phyloP scores from a whole-genome alignment of 2,329 filamentous ascomycete species.

The Colletotrichum sublineola region DNA sequence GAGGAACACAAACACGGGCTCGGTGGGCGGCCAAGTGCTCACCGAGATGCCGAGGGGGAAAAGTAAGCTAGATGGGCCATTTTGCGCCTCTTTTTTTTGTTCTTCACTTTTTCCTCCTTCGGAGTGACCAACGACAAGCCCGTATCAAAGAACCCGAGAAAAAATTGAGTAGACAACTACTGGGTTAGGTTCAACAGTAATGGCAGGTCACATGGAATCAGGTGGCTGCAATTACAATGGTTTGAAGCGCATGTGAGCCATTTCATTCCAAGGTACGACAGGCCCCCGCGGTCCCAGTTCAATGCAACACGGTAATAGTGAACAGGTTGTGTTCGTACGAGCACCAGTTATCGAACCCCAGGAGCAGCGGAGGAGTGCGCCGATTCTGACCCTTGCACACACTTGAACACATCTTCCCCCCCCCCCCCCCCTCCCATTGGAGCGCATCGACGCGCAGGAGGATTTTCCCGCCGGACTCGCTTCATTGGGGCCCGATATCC shows the following conservation, averaged over 20 bases:
- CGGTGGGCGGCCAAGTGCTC: conserved; percentile 9
- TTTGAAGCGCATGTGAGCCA: neutral
- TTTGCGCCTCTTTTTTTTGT: no score
- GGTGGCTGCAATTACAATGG: neutral
- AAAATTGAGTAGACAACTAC: neutral
- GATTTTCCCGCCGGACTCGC: conserved; percentile 27
- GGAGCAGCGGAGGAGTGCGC: neutral
- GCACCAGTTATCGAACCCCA: neutral
- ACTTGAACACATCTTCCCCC: neutral
- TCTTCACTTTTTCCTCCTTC: no score
- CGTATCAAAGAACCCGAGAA: neutral
- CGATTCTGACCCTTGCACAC: conserved; percentile 5
- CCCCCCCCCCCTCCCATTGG: conserved; percentile 25
- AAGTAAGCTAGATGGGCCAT: neutral
- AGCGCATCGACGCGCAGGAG: conserved; percentile 28
- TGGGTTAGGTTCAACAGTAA: neutral
- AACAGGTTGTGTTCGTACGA: conserved; percentile 1
- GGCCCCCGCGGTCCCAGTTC: neutral
- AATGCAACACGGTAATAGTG: neutral
- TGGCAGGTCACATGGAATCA: conserved; percentile 18
- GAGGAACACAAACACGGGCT: neutral
- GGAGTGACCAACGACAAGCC: neutral
- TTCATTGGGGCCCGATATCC: conserved; percentile 28
- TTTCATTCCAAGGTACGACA: neutral
- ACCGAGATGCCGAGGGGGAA: conserved; percentile 1